Base-by-base conservation (phyloP, 805 yeast genomes). In the Teunomyces funiuensis region DNA sequence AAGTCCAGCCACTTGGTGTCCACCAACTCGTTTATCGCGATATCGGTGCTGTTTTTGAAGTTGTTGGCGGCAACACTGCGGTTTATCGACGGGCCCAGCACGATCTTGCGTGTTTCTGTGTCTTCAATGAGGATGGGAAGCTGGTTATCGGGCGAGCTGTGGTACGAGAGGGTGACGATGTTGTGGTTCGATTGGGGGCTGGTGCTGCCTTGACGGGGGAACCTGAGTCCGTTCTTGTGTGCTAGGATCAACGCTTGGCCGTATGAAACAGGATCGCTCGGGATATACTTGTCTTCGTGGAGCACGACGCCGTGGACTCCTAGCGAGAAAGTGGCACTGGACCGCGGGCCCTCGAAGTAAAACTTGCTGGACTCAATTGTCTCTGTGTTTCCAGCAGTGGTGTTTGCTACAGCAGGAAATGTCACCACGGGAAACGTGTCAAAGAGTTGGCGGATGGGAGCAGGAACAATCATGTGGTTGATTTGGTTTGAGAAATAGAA, bases 221-320 rank as follows among this genome's bases (percentile, higher is more conserved):
- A 8, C 28, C 60, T 61, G 29, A 76, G 53, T 1, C 51, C 45
- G 43, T 76, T 73, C 46, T 74, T 76, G 28, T 63, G 46, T 27
- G 79, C 71, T 26, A 82, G 54, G 0, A 75, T 52, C 17, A 82
- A 57, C 36, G 77, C 66, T 9, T 72, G 63, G 14, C 67, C 65
- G 7, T 80, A 57, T 37, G 85, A 76, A 10, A 73, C 53, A 0
- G 88, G 88, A 50, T 83, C 89, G 0, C 77, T 67, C 1, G 87
- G 80, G 1, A 77, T 50, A 13, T 59, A 52, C 26, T 59, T 57
- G 10, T 61, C 63, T 2, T 57, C 43, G 8, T 46, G 6, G 6
- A 61, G 55, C 15, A 51, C 34, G 2, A 76, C 64, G 49, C 74
- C 75, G 52, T 77, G 80, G 0, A 79, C 81, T 1, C 81, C 85